phyloP scores from a whole-genome alignment of 768 basidiomycete species.

The Suillus tomentosus region DNA sequence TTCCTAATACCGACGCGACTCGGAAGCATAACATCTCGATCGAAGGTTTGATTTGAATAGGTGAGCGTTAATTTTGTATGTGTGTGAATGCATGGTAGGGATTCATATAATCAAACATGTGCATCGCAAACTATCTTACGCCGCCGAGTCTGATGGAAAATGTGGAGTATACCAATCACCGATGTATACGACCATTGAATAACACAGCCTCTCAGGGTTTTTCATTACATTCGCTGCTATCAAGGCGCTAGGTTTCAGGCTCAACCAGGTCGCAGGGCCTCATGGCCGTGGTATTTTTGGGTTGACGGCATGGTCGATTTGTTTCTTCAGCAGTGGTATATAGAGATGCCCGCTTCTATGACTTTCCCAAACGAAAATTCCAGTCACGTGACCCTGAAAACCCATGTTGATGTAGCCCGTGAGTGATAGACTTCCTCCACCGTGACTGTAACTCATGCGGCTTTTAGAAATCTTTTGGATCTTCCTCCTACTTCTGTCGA shows the following conservation, averaged over 20 bases:
- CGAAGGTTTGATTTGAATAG: not conserved
- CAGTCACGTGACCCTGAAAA: too few relatives aligned
- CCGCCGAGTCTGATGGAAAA: not conserved
- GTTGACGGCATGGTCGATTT: not conserved
- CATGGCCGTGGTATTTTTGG: not conserved
- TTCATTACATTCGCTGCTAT: not conserved
- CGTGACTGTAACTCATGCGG: too few relatives aligned
- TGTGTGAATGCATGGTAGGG: not conserved
- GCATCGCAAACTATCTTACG: not conserved
- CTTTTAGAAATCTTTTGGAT: too few relatives aligned
- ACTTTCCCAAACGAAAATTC: too few relatives aligned
- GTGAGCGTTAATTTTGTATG: not conserved
- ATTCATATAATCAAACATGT: not conserved
- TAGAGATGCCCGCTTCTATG: too few relatives aligned
- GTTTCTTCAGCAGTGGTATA: not conserved
- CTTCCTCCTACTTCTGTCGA: too few relatives aligned
- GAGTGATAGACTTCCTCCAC: too few relatives aligned
- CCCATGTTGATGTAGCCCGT: too few relatives aligned
- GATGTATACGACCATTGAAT: not conserved
- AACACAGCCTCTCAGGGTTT: not conserved
- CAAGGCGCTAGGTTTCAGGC: not conserved
- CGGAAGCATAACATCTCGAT: not conserved
- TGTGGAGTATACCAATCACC: not conserved
- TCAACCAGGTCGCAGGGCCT: not conserved
- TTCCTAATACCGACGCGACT: too few relatives aligned